Percentiles rank a stretch among this genome's conserved stretches.
phyloP scores from a whole-genome alignment of 345 rosid genomes.

The Orychophragmus violaceus region DNA sequence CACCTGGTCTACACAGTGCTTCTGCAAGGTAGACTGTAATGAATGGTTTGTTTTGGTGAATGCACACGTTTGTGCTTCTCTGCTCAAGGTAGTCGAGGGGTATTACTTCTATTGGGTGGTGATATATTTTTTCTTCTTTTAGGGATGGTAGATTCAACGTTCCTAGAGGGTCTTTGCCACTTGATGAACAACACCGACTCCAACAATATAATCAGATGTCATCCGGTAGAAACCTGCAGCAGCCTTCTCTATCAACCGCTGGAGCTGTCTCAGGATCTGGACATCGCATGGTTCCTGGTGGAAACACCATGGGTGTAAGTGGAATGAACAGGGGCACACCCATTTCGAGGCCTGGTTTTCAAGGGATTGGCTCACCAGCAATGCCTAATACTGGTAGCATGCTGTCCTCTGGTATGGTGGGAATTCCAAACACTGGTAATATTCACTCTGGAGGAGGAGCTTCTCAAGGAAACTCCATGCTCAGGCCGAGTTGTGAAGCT shows the following conservation, averaged over 20 bases:
- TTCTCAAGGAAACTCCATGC: conserved; percentile 65
- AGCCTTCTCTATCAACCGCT: conserved; percentile 58
- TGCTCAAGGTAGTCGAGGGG: background rate
- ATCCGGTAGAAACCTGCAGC: conserved; percentile 65
- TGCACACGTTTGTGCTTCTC: conserved; percentile 10
- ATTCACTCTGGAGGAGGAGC: conserved; percentile 63
- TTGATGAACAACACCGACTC: conserved; percentile 77
- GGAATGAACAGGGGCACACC: conserved; percentile 69
- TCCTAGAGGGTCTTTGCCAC: conserved; percentile 65
- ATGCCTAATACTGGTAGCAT: conserved; percentile 57
- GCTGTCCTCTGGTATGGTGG: conserved; percentile 65
- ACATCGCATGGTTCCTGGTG: conserved; percentile 56
- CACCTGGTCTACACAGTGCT: conserved; percentile 55
- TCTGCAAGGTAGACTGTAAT: conserved; percentile 31
- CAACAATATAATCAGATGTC: conserved; percentile 66
- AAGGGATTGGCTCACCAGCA: conserved; percentile 64
- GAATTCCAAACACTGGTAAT: conserved; percentile 57
- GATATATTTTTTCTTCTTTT: conserved; percentile 16
- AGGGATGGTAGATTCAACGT: conserved; percentile 75
- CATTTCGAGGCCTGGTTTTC: conserved; percentile 72
- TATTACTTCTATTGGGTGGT: conserved; percentile 6
- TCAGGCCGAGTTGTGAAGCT: conserved; percentile 75
- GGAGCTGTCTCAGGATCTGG: conserved; percentile 65
- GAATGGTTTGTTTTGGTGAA: conserved; percentile 6
- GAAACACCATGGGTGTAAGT: conserved; percentile 61